Base-by-base conservation (phyloP, 2,329 filamentous ascomycete species). In the Periconia sp. region DNA sequence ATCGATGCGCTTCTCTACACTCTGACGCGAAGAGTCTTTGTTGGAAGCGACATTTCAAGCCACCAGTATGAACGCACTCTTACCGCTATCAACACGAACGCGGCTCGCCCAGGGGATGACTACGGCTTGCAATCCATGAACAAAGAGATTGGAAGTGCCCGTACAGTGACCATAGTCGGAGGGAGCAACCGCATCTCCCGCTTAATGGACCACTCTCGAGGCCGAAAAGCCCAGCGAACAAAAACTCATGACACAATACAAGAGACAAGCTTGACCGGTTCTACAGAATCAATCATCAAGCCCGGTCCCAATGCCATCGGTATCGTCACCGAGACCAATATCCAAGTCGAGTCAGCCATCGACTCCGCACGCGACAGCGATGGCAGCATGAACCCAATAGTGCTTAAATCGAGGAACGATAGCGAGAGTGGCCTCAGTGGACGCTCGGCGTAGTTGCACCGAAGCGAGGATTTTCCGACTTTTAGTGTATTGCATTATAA, bases 1-100 rank as follows among this genome's bases (percentile, higher is more conserved):
- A 65, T 75, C 18, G 73, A 76, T 34, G 69, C 69, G 5, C 40
- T 73, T 0, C 62, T 75, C 3, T 76, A 76, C 47, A 58, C 73
- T 1, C 44, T 74, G 8, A 76, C 73, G 2, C 69, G 73, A 4
- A 64, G 71, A 7, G 57, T 73, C 4, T 53, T 75, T 17, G 60
- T 69, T 17, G 57, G 60, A 9, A 55, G 59, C 43, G 58, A 69
- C n/a, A 30, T 67, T 9, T 61, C 59, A 5, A 48, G 52, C n/a
- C 51, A 50, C 17, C 48, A 60, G 3, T 61, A 65, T 42, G 56
- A 54, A 36, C 56, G 45, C 33, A 54, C 56, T 4, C 49, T 54
- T 13, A 60, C 59, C 18, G 51, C 53, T 32, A 48, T 56, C 5
- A 49, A 46, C 7, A 54, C 54, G 11, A 63, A 63, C 29, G 49